These are phyloP conservation scores for Talaromyces sp. DNA, from an alignment of 2,329 filamentous ascomycete species.

Conservation along the genomic window DNA sequence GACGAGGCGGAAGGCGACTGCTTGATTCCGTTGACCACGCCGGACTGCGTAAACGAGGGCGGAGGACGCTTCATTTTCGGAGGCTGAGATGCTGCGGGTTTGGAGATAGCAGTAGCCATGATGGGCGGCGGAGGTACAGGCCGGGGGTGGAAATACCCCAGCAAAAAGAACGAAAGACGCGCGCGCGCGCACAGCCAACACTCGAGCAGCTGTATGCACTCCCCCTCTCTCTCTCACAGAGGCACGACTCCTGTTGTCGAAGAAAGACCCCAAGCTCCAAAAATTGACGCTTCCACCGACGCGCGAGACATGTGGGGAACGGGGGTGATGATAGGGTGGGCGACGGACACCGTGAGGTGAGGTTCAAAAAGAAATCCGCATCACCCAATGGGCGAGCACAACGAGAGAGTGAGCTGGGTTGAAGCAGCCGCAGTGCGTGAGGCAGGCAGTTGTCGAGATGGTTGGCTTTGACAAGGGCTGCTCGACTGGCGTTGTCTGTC, in stretches of 20 bases:
- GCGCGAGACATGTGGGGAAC: slow-evolving; percentile 48
- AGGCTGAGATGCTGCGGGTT: slow-evolving; percentile 43
- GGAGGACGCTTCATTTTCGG: slow-evolving; percentile 68
- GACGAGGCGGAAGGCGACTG: slow-evolving; percentile 58
- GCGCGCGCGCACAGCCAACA: slow-evolving; percentile 21
- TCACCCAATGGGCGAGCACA: slow-evolving; percentile 14
- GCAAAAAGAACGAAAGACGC: neutral
- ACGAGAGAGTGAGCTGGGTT: slow-evolving; percentile 1
- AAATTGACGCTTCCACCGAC: slow-evolving; percentile 42
- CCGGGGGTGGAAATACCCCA: slow-evolving; percentile 7
- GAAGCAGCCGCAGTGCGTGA: slow-evolving; percentile 9
- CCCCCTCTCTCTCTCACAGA: slow-evolving; percentile 25
- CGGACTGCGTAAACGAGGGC: slow-evolving; percentile 63
- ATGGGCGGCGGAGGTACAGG: slow-evolving; percentile 24
- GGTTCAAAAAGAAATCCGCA: slow-evolving; percentile 2
- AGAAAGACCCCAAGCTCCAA: slow-evolving; percentile 34
- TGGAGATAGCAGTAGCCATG: slow-evolving; percentile 48
- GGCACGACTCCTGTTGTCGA: slow-evolving; percentile 28
- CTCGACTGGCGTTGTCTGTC: slow-evolving; percentile 7
- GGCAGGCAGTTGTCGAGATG: slow-evolving; percentile 3
- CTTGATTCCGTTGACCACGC: slow-evolving; percentile 55
- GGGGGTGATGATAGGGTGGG: slow-evolving; percentile 26
- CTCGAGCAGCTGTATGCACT: slow-evolving; percentile 16
- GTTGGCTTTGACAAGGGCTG: neutral
- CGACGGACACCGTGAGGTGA: slow-evolving; percentile 8